These are phyloP conservation scores for Periconia sp. DNA, from an alignment of 2,329 filamentous ascomycete genomes.

Conservation along the genomic window DNA sequence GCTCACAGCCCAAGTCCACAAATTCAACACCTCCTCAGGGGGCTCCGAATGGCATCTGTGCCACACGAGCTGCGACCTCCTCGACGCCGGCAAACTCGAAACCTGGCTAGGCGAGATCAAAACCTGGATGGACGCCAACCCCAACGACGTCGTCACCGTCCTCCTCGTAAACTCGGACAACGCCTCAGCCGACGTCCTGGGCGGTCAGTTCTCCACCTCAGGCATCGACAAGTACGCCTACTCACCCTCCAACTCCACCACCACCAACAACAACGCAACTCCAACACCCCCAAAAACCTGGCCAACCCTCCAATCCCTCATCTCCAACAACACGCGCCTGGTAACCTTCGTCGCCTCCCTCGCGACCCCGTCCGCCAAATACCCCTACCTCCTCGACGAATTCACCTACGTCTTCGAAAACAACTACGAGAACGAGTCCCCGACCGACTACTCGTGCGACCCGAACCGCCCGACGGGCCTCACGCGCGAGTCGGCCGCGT, in stretches of 20 bases:
- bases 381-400: conserved; percentile 64
- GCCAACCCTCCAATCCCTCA: conserved; percentile 73
- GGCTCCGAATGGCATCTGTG: conserved; percentile 63
- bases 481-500: conserved; percentile 50
- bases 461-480: conserved; percentile 65
- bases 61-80: conserved; percentile 66
- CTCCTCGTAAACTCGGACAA: conserved; percentile 71
- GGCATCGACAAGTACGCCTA: conserved; percentile 65
- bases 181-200: conserved; percentile 57
- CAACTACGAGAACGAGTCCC: conserved; percentile 63
- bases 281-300: conserved; percentile 58
- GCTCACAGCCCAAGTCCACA: conserved; percentile 72
- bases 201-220: conserved; percentile 48
- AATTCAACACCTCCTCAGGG: conserved; percentile 46
- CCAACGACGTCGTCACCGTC: conserved; percentile 75
- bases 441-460: conserved; percentile 70
- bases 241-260: conserved; percentile 35
- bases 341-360: conserved; percentile 68
- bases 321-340: conserved; percentile 64
- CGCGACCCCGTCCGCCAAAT: conserved; percentile 30
- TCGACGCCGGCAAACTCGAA: conserved; percentile 68
- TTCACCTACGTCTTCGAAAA: conserved; percentile 74
- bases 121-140: conserved; percentile 68
- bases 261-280: not conserved
- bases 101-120: conserved; percentile 67